Percentiles rank a stretch among this genome's conserved stretches.
Evolutionary conservation across 208 protist genomes (phyloP).

Genomic region (Trypanosoma lewisi): DNA sequence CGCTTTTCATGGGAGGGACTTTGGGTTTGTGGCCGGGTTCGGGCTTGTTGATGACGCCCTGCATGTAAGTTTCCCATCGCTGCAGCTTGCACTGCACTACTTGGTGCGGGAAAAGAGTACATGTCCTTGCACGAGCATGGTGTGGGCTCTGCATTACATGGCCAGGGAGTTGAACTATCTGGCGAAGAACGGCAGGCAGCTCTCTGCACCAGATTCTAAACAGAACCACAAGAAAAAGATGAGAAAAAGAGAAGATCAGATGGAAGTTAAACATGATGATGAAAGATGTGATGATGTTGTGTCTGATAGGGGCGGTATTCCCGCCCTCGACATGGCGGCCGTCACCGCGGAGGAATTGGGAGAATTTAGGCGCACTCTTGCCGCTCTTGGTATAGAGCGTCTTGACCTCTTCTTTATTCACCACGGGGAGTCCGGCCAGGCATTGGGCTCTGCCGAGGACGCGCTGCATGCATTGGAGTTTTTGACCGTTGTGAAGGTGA

Average conservation of each 20-base stretch:
- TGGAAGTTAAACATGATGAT: neutral
- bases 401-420: slow-evolving; percentile 63
- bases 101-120: slow-evolving; percentile 33
- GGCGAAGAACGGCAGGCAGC: slow-evolving; percentile 16
- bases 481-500: slow-evolving; percentile 38
- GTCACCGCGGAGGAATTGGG: slow-evolving; percentile 12
- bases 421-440: slow-evolving; percentile 15
- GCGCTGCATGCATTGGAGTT: slow-evolving; percentile 62
- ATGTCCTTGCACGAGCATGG: slow-evolving; percentile 44
- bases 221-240: neutral
- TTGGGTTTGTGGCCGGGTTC: slow-evolving; percentile 62
- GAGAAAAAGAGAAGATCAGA: neutral
- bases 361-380: slow-evolving; percentile 32
- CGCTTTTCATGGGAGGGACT: slow-evolving; percentile 44
- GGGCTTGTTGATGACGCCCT: slow-evolving; percentile 60
- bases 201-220: neutral
- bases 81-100: slow-evolving; percentile 32
- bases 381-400: slow-evolving; percentile 55
- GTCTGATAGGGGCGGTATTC: neutral
- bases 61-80: slow-evolving; percentile 36
- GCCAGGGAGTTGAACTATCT: slow-evolving; percentile 46
- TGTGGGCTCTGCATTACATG: slow-evolving; percentile 60
- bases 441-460: slow-evolving; percentile 42
- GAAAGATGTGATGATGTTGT: neutral
- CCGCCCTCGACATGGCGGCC: neutral